Evolutionary conservation across 306 rosid genomes (phyloP).

Genomic region (Argentina anserina): DNA sequence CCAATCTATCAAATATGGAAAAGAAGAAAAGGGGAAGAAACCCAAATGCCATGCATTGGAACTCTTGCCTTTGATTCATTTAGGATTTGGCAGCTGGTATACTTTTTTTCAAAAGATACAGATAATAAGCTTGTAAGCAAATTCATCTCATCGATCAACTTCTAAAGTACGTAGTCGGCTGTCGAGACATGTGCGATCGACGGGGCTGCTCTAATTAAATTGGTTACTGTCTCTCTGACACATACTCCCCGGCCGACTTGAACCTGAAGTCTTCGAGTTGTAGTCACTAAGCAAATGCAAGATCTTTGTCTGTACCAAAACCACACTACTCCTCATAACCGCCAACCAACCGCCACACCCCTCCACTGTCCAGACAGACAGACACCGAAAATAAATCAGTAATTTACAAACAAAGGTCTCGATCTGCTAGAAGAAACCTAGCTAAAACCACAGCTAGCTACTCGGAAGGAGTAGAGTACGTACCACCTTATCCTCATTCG

Average conservation of each 20-base stretch:
- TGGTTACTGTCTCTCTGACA: neutral
- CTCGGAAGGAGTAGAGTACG: too few relatives aligned
- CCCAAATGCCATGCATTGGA: neutral
- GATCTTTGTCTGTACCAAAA: slow-evolving; percentile 10
- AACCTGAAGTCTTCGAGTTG: neutral
- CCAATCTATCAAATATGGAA: neutral
- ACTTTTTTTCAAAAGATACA: neutral
- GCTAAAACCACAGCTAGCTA: too few relatives aligned
- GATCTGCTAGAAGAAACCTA: too few relatives aligned
- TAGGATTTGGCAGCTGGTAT: neutral
- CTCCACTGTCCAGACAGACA: slow-evolving; percentile 5
- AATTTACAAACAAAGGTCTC: too few relatives aligned
- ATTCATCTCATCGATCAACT: neutral
- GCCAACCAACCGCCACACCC: neutral
- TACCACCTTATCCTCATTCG: too few relatives aligned
- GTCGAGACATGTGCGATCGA: neutral
- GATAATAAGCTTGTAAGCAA: neutral
- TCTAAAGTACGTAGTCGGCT: neutral
- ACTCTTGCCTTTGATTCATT: neutral
- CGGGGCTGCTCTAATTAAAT: neutral
- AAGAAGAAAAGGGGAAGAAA: neutral
- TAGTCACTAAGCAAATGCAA: neutral
- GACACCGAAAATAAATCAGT: neutral
- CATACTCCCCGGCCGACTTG: neutral
- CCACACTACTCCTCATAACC: neutral